Conservation (phyloP, 2,329 filamentous ascomycete species). For the Corynespora cassiicola region DNA sequence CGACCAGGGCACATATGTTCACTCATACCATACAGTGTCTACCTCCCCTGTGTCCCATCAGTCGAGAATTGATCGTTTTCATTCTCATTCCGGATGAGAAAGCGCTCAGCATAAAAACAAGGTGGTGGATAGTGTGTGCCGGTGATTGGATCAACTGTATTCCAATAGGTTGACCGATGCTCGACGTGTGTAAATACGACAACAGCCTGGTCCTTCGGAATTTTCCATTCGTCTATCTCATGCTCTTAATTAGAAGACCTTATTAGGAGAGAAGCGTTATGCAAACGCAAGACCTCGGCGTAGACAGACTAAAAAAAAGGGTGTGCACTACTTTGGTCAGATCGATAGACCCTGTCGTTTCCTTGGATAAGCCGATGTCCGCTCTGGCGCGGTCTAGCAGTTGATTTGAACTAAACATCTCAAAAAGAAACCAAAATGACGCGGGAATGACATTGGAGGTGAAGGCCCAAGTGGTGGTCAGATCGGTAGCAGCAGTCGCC, state of each 20-base stretch:
- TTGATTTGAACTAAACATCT: slow-evolving; percentile 1
- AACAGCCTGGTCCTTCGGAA: slow-evolving; percentile 10
- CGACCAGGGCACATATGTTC: slow-evolving; percentile 23
- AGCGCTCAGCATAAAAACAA: slow-evolving; percentile 10
- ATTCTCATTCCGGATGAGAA: slow-evolving; percentile 4
- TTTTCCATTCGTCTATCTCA: slow-evolving; percentile 7
- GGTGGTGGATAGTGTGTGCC: slow-evolving; percentile 1
- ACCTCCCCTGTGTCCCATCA: slow-evolving; percentile 10
- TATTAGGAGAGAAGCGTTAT: slow-evolving; percentile 7
- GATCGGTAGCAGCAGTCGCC: slow-evolving; percentile 13
- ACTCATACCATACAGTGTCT: slow-evolving; percentile 19
- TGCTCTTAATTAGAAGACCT: slow-evolving; percentile 9
- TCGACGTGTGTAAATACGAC: slow-evolving; percentile 15
- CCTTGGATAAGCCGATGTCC: background rate
- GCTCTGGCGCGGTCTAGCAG: background rate
- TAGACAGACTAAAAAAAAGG: slow-evolving; percentile 19
- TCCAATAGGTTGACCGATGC: slow-evolving; percentile 11
- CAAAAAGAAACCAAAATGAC: slow-evolving; percentile 17
- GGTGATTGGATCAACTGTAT: slow-evolving; percentile 4
- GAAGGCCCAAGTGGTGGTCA: slow-evolving; percentile 12
- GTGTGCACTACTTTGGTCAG: slow-evolving; percentile 1
- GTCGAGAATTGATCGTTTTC: slow-evolving; percentile 7
- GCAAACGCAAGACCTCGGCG: slow-evolving; percentile 18
- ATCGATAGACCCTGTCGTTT: background rate
- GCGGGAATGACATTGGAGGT: slow-evolving; percentile 17